These are phyloP conservation scores for Domatiomyces catenatus DNA, from an alignment of 2,329 filamentous ascomycete species.

Conservation along the genomic window DNA sequence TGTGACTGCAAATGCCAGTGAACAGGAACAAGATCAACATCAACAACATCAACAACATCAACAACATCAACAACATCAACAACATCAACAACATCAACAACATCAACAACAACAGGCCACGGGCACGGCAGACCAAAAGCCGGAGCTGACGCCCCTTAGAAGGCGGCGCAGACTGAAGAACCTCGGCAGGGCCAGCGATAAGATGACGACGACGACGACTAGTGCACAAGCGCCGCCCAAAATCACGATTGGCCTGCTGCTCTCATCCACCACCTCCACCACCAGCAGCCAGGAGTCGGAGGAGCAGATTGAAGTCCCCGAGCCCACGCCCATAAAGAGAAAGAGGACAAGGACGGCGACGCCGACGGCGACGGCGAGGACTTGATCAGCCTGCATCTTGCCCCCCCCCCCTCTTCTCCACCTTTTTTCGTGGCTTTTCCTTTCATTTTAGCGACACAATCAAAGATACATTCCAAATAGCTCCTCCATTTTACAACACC, in stretches of 20 bases:
- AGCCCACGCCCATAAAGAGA: neutral
- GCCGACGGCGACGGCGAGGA: neutral
- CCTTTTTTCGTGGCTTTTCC: too few relatives aligned
- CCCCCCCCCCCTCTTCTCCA: too few relatives aligned
- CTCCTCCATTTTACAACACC: too few relatives aligned
- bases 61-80: too few relatives aligned
- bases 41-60: too few relatives aligned
- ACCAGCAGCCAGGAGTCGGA: neutral
- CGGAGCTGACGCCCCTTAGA: conserved; percentile 11
- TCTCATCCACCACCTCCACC: neutral
- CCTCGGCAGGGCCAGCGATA: conserved; percentile 3
- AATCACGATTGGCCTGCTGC: conserved; percentile 5
- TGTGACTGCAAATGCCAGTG: neutral
- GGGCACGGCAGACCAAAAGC: neutral
- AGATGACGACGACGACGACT: neutral
- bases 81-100: too few relatives aligned
- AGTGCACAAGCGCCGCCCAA: conserved; percentile 12
- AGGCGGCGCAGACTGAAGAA: conserved; percentile 12
- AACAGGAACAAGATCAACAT: too few relatives aligned
- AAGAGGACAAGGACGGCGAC: neutral
- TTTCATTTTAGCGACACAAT: too few relatives aligned
- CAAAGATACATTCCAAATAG: too few relatives aligned
- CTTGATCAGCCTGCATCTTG: neutral
- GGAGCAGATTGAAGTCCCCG: neutral
- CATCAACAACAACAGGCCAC: neutral